Conservation (phyloP, 2,329 filamentous ascomycete species). For the Pyricularia pennisetigena region DNA sequence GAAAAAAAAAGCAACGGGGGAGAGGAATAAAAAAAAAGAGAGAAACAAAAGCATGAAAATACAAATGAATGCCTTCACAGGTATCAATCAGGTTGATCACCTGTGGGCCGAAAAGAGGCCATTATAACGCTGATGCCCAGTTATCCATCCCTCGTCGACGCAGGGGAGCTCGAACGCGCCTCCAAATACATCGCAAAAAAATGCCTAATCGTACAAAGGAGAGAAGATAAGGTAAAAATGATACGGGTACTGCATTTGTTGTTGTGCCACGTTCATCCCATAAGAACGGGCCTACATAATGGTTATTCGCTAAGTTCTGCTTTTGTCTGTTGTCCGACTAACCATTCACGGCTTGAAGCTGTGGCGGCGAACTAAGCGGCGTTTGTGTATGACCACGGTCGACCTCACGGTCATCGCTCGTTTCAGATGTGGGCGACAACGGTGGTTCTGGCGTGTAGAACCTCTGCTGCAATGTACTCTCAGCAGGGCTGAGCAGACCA, state of each 20-base stretch:
- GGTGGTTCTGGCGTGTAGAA: constrained; percentile 33
- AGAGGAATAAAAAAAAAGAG: neutral
- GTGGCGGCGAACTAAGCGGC: neutral
- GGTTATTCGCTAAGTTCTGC: constrained; percentile 38
- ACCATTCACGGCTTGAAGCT: constrained; percentile 22
- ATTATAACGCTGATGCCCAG: neutral
- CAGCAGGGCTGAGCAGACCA: constrained; percentile 16
- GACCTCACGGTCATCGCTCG: neutral
- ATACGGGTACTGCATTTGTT: neutral
- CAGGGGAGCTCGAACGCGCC: neutral
- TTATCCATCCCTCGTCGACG: neutral
- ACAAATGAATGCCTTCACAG: neutral
- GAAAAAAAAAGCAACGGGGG: neutral
- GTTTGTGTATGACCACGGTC: neutral
- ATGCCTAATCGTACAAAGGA: neutral
- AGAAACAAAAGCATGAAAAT: neutral
- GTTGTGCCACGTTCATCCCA: neutral
- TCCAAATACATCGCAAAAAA: neutral
- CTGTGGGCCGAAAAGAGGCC: neutral
- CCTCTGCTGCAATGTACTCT: constrained; percentile 19
- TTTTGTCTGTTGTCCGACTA: constrained; percentile 61
- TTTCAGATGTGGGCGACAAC: constrained; percentile 16
- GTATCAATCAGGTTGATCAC: neutral
- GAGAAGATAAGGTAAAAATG: neutral
- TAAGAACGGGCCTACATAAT: constrained; percentile 26